Evolutionary conservation across 1,284 basidiomycete genomes (phyloP).

Genomic region (Rhodotorula sp.): DNA sequence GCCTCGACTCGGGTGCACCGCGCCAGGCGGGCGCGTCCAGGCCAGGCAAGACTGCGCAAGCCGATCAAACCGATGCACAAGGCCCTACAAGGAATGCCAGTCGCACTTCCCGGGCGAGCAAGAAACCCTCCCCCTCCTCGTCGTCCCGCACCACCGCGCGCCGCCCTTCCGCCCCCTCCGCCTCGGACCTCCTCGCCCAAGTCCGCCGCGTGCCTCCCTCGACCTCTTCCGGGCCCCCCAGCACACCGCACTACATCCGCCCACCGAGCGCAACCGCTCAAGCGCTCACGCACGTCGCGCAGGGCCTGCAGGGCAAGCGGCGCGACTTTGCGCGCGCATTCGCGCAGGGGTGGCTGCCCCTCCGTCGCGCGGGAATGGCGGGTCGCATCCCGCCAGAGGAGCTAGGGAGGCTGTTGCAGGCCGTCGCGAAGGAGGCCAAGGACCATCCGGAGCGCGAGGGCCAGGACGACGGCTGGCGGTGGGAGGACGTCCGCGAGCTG

Average conservation of each 20-base stretch:
- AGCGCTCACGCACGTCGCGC: constrained; percentile 11
- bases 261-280: background rate
- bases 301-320: constrained; percentile 2
- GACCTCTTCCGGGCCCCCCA: background rate
- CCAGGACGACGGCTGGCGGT: background rate
- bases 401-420: constrained; percentile 15
- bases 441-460: background rate
- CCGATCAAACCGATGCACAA: background rate
- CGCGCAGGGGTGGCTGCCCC: constrained; percentile 29
- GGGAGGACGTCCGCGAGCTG: constrained; percentile 20
- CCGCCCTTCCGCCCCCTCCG: constrained; percentile 8
- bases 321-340: constrained; percentile 23
- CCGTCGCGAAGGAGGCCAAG: background rate
- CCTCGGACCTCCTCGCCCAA: constrained; percentile 25
- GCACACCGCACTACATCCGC: background rate
- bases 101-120: background rate
- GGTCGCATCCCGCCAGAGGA: constrained; percentile 11
- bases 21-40: background rate
- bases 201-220: constrained; percentile 14
- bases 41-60: background rate
- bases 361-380: constrained; percentile 17
- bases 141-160: background rate
- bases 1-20: background rate
- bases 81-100: no score
- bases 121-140: background rate